These are phyloP conservation scores for Eleusine coracana DNA, from an alignment of 176 grass and related monocot species.

Conservation along the genomic window DNA sequence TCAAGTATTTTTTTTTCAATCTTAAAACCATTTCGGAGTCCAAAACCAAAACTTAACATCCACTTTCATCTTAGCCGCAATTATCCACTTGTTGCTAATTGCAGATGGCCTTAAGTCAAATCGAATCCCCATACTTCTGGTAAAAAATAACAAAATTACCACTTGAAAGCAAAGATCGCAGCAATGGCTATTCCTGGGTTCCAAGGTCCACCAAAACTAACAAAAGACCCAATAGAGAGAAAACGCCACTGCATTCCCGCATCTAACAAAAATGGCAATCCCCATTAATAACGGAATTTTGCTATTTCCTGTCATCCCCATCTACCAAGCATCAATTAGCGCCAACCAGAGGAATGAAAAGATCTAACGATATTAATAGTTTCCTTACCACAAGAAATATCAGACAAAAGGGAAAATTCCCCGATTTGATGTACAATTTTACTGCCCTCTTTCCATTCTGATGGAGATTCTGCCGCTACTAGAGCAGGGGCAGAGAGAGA, in stretches of 20 bases:
- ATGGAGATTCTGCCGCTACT: neutral
- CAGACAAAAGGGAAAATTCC: constrained; percentile 20
- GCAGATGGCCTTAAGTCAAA: neutral
- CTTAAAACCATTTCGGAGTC: neutral
- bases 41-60: neutral
- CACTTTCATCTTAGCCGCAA: no score
- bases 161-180: constrained; percentile 23
- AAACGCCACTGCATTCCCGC: constrained; percentile 37
- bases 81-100: neutral
- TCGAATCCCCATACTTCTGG: neutral
- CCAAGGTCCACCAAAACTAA: constrained; percentile 44
- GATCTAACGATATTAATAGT: neutral
- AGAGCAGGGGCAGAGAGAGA: no score
- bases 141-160: neutral
- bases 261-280: constrained; percentile 35
- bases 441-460: neutral
- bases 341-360: neutral
- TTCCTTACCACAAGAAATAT: neutral
- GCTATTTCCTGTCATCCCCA: constrained; percentile 11
- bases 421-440: constrained; percentile 7
- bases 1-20: constrained; percentile 2
- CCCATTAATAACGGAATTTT: constrained; percentile 42
- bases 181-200: constrained; percentile 39
- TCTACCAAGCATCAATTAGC: neutral
- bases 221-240: constrained; percentile 32